phyloP scores from a whole-genome alignment of 495 filamentous ascomycete genomes.

The Aspergillus taichungensis region DNA sequence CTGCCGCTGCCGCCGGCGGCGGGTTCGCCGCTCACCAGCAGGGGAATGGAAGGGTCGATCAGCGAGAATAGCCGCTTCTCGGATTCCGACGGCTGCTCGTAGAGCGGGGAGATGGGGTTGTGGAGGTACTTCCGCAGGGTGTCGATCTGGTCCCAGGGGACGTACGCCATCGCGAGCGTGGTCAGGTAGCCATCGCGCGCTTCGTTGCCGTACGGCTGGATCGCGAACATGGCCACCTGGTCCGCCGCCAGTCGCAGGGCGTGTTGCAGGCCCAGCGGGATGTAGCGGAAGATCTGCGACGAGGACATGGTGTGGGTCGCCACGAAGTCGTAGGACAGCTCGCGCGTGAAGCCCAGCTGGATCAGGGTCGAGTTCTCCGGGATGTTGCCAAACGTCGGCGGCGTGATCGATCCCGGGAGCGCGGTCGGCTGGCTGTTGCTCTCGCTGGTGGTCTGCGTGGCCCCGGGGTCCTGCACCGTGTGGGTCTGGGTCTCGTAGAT shows the following conservation, averaged over 20 bases:
- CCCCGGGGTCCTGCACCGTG: conserved; percentile 9
- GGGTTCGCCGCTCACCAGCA: conserved; percentile 46
- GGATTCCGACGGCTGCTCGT: conserved; percentile 50
- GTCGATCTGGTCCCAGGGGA: conserved; percentile 57
- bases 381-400: conserved; percentile 35
- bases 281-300: conserved; percentile 76
- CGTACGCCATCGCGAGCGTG: conserved; percentile 67
- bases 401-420: conserved; percentile 69
- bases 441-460: conserved; percentile 19
- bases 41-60: conserved; percentile 78
- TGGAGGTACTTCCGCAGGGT: conserved; percentile 55
- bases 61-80: conserved; percentile 62
- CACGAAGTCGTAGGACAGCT: conserved; percentile 78
- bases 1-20: conserved; percentile 11
- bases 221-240: conserved; percentile 57
- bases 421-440: conserved; percentile 43
- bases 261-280: conserved; percentile 66
- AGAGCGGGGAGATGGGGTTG: conserved; percentile 61
- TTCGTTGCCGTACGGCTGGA: conserved; percentile 72
- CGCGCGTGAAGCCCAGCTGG: conserved; percentile 75
- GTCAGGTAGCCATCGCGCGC: conserved; percentile 66
- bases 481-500: conserved; percentile 15
- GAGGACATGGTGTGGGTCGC: conserved; percentile 58
- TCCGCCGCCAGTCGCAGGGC: conserved; percentile 43
- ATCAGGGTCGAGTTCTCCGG: conserved; percentile 61